Conservation (phyloP, 257 asterid genomes). For the Solanum sparsipilum region DNA sequence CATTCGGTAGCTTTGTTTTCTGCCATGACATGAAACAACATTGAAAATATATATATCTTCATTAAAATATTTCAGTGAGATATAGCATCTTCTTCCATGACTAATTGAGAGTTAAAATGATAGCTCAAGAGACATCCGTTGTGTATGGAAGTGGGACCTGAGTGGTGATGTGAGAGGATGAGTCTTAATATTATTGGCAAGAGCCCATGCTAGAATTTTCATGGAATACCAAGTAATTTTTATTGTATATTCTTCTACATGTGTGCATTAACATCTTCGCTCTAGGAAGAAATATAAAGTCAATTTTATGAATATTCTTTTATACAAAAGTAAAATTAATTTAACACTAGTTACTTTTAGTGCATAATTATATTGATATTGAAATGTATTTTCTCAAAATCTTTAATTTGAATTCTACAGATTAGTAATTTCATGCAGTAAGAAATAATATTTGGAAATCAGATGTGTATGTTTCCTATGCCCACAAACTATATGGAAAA, state of each 20-base stretch:
- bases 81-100: background rate
- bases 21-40: background rate
- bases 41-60: background rate
- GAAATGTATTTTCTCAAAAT: background rate
- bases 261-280: background rate
- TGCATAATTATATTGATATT: background rate
- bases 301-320: background rate
- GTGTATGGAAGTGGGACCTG: background rate
- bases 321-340: background rate
- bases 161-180: background rate
- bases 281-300: background rate
- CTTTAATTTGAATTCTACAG: background rate
- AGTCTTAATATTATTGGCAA: background rate
- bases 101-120: background rate
- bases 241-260: background rate
- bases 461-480: background rate
- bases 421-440: background rate
- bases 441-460: background rate
- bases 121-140: background rate
- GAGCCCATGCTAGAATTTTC: background rate
- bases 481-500: background rate
- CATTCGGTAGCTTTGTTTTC: background rate
- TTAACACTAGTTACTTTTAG: background rate
- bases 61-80: background rate
- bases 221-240: background rate